phyloP scores from a whole-genome alignment of 495 filamentous ascomycete genomes.

The Chaetomium fimeti region DNA sequence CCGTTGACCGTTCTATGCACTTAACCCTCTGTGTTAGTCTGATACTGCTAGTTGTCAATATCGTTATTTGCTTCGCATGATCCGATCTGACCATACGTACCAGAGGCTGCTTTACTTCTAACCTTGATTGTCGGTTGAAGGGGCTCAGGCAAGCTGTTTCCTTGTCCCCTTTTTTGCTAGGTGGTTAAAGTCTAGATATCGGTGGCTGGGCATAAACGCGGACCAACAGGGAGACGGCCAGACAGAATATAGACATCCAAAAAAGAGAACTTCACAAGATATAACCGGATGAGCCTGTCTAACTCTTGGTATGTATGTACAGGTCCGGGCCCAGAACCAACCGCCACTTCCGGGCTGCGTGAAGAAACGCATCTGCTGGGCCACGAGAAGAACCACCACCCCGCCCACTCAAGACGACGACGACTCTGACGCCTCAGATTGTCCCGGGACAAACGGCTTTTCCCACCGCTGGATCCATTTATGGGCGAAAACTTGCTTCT shows the following conservation, averaged over 20 bases:
- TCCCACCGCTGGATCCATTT: constrained; percentile 40
- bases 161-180: no score
- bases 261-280: not conserved
- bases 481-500: constrained; percentile 72
- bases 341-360: not conserved
- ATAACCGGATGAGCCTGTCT: constrained; percentile 20
- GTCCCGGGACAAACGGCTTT: constrained; percentile 41
- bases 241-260: not conserved
- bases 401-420: not conserved
- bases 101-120: no score
- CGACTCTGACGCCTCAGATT: constrained; percentile 17
- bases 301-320: constrained; percentile 16
- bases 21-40: no score
- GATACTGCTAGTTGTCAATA: no score
- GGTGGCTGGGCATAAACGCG: not conserved
- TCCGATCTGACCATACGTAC: no score
- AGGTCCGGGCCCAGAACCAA: constrained; percentile 4
- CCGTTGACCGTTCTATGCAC: no score
- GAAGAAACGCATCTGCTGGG: not conserved
- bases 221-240: not conserved
- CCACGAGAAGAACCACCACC: not conserved
- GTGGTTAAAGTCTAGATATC: no score
- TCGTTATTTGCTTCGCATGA: no score
- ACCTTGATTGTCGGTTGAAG: no score
- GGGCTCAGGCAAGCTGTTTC: no score